These are phyloP conservation scores for Thamnidium elegans DNA, from an alignment of 192 early-diverging fungal species.

Conservation along the genomic window DNA sequence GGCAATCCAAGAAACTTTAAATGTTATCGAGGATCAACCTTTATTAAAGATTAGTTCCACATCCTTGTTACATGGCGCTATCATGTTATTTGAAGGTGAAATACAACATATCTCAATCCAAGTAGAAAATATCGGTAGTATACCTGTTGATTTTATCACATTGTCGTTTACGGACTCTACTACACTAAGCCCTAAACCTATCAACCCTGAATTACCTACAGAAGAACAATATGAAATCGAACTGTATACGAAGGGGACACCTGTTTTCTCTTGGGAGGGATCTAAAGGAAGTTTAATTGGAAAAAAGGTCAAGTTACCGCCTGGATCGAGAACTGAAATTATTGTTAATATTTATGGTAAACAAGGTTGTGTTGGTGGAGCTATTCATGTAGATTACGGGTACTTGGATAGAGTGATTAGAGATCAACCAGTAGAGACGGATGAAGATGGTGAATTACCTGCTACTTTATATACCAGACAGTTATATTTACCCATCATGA, in stretches of 20 bases:
- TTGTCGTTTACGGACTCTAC: constrained; percentile 55
- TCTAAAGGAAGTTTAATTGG: constrained; percentile 21
- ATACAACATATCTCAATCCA: constrained; percentile 53
- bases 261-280: constrained; percentile 54
- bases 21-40: constrained; percentile 66
- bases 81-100: constrained; percentile 85
- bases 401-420: constrained; percentile 42
- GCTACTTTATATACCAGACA: constrained; percentile 52
- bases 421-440: background rate
- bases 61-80: constrained; percentile 56
- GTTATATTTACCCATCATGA: constrained; percentile 62
- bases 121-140: constrained; percentile 74
- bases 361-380: constrained; percentile 54
- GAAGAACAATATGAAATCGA: constrained; percentile 80
- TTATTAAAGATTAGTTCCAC: constrained; percentile 63
- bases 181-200: constrained; percentile 25
- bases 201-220: constrained; percentile 44
- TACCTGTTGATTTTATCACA: constrained; percentile 66
- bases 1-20: background rate
- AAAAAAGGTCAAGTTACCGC: constrained; percentile 46
- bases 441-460: background rate
- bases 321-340: constrained; percentile 48
- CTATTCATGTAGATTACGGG: constrained; percentile 69
- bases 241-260: constrained; percentile 50
- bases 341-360: constrained; percentile 79